phyloP scores from a whole-genome alignment of 1,284 basidiomycete species.

The Cryptococcus neoformans region DNA sequence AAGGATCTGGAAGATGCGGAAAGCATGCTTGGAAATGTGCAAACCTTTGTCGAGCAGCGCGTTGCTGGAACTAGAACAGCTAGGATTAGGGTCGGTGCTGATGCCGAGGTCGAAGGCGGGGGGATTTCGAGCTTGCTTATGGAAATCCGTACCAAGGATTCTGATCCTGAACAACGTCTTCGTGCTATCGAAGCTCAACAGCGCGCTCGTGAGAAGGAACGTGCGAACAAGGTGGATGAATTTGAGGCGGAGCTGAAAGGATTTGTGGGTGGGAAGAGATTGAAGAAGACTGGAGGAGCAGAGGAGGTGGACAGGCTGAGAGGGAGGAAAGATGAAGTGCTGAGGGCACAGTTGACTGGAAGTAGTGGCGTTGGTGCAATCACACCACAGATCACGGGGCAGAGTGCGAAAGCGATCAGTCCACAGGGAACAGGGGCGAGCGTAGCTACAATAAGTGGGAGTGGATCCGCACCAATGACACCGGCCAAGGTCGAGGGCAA shows the following conservation, averaged over 20 bases:
- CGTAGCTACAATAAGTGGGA: background rate
- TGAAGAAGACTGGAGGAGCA: constrained; percentile 91
- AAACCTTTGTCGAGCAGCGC: constrained; percentile 79
- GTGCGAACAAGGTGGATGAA: constrained; percentile 59
- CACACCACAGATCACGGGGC: constrained; percentile 7
- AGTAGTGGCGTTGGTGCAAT: background rate
- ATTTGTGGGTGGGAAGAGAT: constrained; percentile 76
- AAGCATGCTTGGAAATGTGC: constrained; percentile 81
- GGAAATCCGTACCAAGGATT: constrained; percentile 77
- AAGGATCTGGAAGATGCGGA: constrained; percentile 87
- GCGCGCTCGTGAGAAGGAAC: constrained; percentile 69
- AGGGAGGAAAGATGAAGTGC: constrained; percentile 73
- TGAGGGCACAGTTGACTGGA: constrained; percentile 48
- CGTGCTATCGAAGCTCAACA: constrained; percentile 88
- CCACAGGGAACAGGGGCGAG: constrained; percentile 12
- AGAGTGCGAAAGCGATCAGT: constrained; percentile 1
- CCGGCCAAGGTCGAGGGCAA: background rate
- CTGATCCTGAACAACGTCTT: constrained; percentile 74
- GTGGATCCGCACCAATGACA: background rate
- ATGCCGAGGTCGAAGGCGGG: constrained; percentile 48
- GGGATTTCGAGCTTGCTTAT: constrained; percentile 65
- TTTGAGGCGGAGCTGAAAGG: constrained; percentile 75
- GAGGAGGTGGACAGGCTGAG: constrained; percentile 85
- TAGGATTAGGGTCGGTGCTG: constrained; percentile 10
- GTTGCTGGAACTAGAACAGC: constrained; percentile 48